Evolutionary conservation across 495 filamentous ascomycete species (phyloP), one percentile per base, ranked within the genome.

Genomic region (Penicillium simplicissimum): DNA sequence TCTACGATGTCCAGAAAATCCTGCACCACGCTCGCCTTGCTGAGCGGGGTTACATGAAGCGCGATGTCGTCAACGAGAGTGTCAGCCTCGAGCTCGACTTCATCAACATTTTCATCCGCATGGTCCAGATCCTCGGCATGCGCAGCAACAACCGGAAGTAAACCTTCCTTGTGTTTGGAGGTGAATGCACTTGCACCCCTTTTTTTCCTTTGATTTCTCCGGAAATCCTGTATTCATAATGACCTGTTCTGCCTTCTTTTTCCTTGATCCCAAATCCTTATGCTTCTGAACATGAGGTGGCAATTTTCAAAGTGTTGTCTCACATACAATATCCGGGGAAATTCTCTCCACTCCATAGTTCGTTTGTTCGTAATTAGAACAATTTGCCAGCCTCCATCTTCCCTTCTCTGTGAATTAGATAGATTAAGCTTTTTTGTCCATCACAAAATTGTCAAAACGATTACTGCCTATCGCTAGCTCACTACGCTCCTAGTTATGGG

Each of bases 1-100:
- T 98, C 10, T 98, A 97, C 69, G 95, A 98, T 71, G 88, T 97
- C 35, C 95, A 98, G 79, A 96, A 96, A 85, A 83, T 98, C 37
- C 81, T 97, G 62, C 80, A 90, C 71, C 93, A 96, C 73, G 90
- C 93, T 11, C 84, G 95, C 55, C 65, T 96, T 72, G 90, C 92
- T 14, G 82, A 98, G 81, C 81, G 77, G 9, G 95, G 95, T 13
- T 55, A 92, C 64, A 88, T 96, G 63, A 87, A 84, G 78, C 85
- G 84, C 73, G 95, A 98, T 76, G 82, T 91, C 40, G 90, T 98
- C 71, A 98, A 97, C 76, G 95, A 98, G 87, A 91, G 87, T 72
- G 91, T 98, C 64, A 86, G 84, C 67, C 85, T 98, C 28, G 93
- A 97, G 81, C 76, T 98, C 55, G 95, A 98, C 78, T 98, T 98